Evolutionary conservation across 1,284 basidiomycete genomes (phyloP).

Genomic region (Porogramme epimiltina): DNA sequence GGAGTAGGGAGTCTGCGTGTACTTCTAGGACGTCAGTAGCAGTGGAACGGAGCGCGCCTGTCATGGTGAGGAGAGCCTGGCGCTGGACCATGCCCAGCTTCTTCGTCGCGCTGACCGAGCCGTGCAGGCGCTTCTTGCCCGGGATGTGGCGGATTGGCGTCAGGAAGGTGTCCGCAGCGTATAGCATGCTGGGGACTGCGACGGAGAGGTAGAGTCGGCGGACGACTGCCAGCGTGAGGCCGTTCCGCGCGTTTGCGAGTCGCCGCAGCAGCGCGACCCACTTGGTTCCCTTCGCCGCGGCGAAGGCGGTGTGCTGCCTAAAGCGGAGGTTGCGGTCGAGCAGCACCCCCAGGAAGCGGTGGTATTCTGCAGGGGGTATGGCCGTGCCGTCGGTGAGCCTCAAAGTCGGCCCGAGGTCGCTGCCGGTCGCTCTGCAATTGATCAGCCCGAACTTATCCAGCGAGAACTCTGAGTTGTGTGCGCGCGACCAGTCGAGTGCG

Average conservation of each 20-base stretch:
- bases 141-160: conserved; percentile 21
- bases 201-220: conserved; percentile 29
- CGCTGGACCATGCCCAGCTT: conserved; percentile 33
- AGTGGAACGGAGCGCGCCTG: conserved; percentile 36
- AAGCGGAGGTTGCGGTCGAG: conserved; percentile 38
- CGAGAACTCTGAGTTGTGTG: conserved; percentile 28
- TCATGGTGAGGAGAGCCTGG: conserved; percentile 31
- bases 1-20: conserved; percentile 36
- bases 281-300: conserved; percentile 32
- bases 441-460: conserved; percentile 28
- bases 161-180: conserved; percentile 38
- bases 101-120: conserved; percentile 6
- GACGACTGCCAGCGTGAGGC: background rate
- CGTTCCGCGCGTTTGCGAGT: conserved; percentile 17
- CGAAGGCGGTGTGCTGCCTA: conserved; percentile 31
- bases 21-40: conserved; percentile 34
- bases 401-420: conserved; percentile 12
- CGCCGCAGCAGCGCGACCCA: conserved; percentile 25
- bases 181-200: conserved; percentile 36
- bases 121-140: conserved; percentile 12
- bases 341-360: conserved; percentile 38
- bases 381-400: conserved; percentile 7
- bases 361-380: conserved; percentile 8
- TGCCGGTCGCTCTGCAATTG: conserved; percentile 5
- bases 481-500: conserved; percentile 23